Conservation (phyloP, 495 filamentous ascomycete species). For the Daldinia loculata region DNA sequence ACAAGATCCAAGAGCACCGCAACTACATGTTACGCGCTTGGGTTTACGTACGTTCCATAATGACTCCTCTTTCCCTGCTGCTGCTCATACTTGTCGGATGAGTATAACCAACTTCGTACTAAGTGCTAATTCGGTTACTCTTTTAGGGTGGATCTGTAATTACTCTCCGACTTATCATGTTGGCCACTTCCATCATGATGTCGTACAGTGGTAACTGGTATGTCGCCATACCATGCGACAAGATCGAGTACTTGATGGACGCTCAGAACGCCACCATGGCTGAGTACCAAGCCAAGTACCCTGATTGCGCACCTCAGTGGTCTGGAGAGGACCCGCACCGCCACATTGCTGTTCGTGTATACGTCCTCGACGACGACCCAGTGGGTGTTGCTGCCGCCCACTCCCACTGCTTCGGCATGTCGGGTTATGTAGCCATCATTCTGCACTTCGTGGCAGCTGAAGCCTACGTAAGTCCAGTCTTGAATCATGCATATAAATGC, state of each 20-base stretch:
- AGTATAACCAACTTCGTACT: background rate
- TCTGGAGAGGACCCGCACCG: constrained; percentile 37
- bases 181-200: constrained; percentile 48
- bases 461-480: constrained; percentile 52
- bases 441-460: constrained; percentile 59
- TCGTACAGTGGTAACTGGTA: constrained; percentile 47
- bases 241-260: constrained; percentile 49
- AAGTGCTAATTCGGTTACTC: background rate
- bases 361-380: constrained; percentile 31
- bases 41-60: constrained; percentile 49
- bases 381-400: constrained; percentile 51
- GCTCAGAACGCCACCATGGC: constrained; percentile 33
- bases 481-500: background rate
- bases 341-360: constrained; percentile 47
- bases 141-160: constrained; percentile 57
- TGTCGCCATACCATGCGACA: constrained; percentile 51
- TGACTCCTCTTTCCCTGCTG: background rate
- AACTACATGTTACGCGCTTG: constrained; percentile 64
- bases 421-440: constrained; percentile 54
- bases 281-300: constrained; percentile 54
- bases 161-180: constrained; percentile 55
- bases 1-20: constrained; percentile 65
- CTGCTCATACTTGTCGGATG: background rate
- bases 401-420: constrained; percentile 54
- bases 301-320: constrained; percentile 48